Percentiles rank a stretch among this genome's conserved stretches.
phyloP scores from a whole-genome alignment of 1,139 yeast genomes.

The Meyerozyma guilliermondii region DNA sequence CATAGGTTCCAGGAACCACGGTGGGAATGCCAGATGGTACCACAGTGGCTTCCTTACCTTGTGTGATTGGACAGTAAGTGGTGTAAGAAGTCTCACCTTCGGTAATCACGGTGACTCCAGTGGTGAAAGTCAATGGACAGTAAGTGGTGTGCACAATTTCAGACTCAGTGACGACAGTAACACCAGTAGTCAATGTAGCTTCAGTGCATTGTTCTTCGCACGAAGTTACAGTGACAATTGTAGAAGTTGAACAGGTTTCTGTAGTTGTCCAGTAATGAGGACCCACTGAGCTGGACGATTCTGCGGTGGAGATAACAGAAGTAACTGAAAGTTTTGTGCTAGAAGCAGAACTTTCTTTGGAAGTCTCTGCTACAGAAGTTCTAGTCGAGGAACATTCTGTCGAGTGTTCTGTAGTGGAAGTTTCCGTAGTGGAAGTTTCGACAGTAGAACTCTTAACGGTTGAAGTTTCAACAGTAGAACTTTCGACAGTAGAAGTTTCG shows the following conservation, averaged over 20 bases:
- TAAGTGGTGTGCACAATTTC: constrained; percentile 11
- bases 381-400: no score
- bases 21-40: background rate
- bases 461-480: no score
- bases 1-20: background rate
- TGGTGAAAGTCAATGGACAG: constrained; percentile 10
- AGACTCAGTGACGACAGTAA: constrained; percentile 9
- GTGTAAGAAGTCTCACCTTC: constrained; percentile 5
- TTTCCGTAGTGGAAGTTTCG: no score
- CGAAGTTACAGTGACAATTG: constrained; percentile 14
- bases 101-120: constrained; percentile 1
- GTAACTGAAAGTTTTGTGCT: no score
- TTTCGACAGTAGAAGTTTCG: no score
- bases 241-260: constrained; percentile 4
- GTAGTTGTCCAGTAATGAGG: constrained; percentile 5
- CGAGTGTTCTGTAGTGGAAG: no score
- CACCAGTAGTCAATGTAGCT: constrained; percentile 9
- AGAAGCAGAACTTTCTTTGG: background rate
- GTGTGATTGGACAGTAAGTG: constrained; percentile 7
- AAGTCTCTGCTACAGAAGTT: no score
- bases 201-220: constrained; percentile 10
- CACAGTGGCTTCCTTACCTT: background rate
- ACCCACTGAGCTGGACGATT: background rate
- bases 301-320: background rate
- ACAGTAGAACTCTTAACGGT: no score